phyloP scores from a whole-genome alignment of 306 rosid genomes.

The cucumber (Cucumis sativus) region Cucumber_9930_V3 NC_026658.2:26155001-26155500 shows the following conservation, averaged over 20 bases:
- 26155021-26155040: slow-evolving; percentile 52
- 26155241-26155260: not conserved
- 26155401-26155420: not conserved
- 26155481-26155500: not conserved
- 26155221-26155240: not conserved
- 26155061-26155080: slow-evolving; percentile 85
- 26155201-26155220: not conserved
- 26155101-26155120: not conserved
- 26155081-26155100: slow-evolving; percentile 75
- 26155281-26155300: not conserved
- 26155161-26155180: not conserved
- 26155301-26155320: not conserved
- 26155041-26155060: slow-evolving; percentile 71
- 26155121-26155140: not conserved
- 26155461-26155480: not conserved
- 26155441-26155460: too few relatives aligned
- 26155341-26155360: not conserved
- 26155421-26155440: not conserved
- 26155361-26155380: not conserved
- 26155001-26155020: slow-evolving; percentile 94
- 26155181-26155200: not conserved
- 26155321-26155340: not conserved
- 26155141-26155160: not conserved
- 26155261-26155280: not conserved
- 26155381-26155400: not conserved